Evolutionary conservation across 768 basidiomycete species (phyloP), one percentile per base, ranked within the genome.

Genomic region (Asterophora parasitica): DNA sequence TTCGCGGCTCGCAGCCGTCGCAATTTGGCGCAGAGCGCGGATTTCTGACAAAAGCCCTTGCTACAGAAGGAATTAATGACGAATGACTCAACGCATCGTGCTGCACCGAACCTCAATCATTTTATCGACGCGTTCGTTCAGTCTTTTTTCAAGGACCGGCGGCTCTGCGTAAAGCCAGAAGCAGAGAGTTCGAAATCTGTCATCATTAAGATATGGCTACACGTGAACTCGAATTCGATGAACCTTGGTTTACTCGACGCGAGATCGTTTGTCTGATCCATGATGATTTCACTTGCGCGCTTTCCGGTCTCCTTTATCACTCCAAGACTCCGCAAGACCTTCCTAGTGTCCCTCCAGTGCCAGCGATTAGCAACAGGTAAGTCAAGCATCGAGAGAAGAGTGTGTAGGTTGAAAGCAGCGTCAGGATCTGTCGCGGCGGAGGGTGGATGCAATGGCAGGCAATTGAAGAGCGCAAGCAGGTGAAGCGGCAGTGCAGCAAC

Each of bases 311-410:
- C 82, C 66, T 81, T 84, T 48, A 92, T 81, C 23, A 96, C 81
- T 35, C 77, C 73, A 7, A 99, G 64, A 54, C 78, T 89, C 31
- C 93, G 76, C 9, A 89, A 65, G 5, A 97, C 88, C 65, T 97
- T 99, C 27, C 95, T 75, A 0, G 91, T 85, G 57, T 99, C 96
- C 53, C 75, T 77, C 95, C 95, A 98, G 62, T 99, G 96, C 95
- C 95, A 98, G 52, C 93, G 73, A 26, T 74, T 74, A 0, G 88
- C 90, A 37, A 92, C 80, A 0, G 61, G 55, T 0, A 82, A 82
- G 58, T 98, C 96, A 4, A 98, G 72, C 3, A 68, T 60, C 7
- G 67, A 65, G 15, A 99, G 69, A 10, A 97, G 70, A 8, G 63
- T 67, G 59, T 92, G 78, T 13, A 96, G 66, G n/a, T 72, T 62